These are phyloP conservation scores for Tolypocladium tropicale DNA, from an alignment of 2,329 filamentous ascomycete genomes.

Conservation along the genomic window DNA sequence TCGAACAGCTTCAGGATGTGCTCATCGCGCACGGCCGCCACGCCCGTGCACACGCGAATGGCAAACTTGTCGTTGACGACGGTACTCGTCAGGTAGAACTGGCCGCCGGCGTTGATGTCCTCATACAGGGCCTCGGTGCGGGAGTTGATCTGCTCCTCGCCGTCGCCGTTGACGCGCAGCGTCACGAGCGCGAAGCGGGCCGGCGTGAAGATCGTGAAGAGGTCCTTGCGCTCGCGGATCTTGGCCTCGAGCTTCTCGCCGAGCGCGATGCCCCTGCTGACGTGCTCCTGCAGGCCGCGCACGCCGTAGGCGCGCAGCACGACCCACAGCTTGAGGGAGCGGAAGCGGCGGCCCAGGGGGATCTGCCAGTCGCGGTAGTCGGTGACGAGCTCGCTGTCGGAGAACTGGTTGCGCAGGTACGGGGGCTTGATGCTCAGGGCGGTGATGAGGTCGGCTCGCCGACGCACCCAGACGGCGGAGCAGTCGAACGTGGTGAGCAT, in stretches of 20 bases:
- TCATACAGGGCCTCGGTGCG: slow-evolving; percentile 70
- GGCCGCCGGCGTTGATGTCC: slow-evolving; percentile 58
- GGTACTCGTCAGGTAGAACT: slow-evolving; percentile 75
- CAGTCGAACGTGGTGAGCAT: slow-evolving; percentile 86
- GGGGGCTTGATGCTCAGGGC: slow-evolving; percentile 70
- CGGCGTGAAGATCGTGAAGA: slow-evolving; percentile 66
- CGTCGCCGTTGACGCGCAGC: slow-evolving; percentile 45
- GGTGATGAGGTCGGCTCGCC: slow-evolving; percentile 65
- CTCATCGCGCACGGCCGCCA: slow-evolving; percentile 59
- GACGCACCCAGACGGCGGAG: slow-evolving; percentile 70
- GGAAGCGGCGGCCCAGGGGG: slow-evolving; percentile 79
- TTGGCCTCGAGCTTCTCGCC: slow-evolving; percentile 61
- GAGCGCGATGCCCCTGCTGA: slow-evolving; percentile 56
- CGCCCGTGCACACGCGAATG: slow-evolving; percentile 69
- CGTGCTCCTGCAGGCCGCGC: slow-evolving; percentile 61
- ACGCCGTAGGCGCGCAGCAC: slow-evolving; percentile 77
- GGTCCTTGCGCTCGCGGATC: slow-evolving; percentile 47
- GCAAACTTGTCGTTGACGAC: slow-evolving; percentile 64
- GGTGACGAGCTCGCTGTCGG: slow-evolving; percentile 74
- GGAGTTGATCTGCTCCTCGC: slow-evolving; percentile 47
- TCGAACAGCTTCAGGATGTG: slow-evolving; percentile 67
- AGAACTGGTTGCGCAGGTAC: slow-evolving; percentile 74
- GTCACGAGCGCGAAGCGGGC: slow-evolving; percentile 74
- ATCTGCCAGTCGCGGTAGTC: slow-evolving; percentile 98
- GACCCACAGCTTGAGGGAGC: slow-evolving; percentile 90